These are phyloP conservation scores for Apiospora kogelbergensis DNA, from an alignment of 2,329 filamentous ascomycete genomes.

Conservation along the genomic window DNA sequence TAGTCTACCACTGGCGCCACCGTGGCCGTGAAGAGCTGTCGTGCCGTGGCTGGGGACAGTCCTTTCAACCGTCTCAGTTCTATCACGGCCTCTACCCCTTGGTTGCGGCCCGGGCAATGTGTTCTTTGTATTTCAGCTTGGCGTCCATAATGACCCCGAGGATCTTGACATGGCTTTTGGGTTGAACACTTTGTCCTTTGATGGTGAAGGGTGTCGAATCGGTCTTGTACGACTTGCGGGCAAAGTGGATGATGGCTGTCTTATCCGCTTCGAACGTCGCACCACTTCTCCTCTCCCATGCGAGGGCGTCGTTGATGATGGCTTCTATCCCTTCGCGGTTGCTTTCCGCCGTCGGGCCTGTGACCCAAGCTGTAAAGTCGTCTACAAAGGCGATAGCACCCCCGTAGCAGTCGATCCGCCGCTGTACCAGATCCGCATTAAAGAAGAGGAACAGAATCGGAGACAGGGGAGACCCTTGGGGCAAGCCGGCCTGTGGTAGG, in stretches of 20 bases:
- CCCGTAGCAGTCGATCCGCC: constrained; percentile 25
- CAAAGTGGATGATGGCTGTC: constrained; percentile 22
- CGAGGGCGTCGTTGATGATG: constrained; percentile 21
- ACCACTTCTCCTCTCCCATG: constrained; percentile 24
- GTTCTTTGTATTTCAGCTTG: constrained; percentile 15
- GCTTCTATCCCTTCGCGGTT: constrained; percentile 22
- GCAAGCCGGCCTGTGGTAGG: constrained; percentile 25
- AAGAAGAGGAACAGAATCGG: constrained; percentile 36
- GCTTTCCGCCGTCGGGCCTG: background rate
- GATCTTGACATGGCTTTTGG: constrained; percentile 14
- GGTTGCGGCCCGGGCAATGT: constrained; percentile 16
- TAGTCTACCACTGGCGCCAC: constrained; percentile 4
- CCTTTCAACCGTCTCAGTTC: background rate
- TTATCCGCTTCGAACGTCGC: constrained; percentile 26
- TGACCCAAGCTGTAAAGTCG: constrained; percentile 3
- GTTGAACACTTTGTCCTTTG: background rate
- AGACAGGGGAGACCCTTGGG: constrained; percentile 35
- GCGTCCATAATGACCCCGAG: constrained; percentile 24
- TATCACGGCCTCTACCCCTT: background rate
- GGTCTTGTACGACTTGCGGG: background rate
- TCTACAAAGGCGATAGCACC: constrained; percentile 23
- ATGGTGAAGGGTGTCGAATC: background rate
- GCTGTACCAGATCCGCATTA: constrained; percentile 26
- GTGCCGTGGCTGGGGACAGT: background rate
- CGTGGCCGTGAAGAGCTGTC: background rate